phyloP scores from a whole-genome alignment of 441 rosid genomes.

The Breynia disticha region DNA sequence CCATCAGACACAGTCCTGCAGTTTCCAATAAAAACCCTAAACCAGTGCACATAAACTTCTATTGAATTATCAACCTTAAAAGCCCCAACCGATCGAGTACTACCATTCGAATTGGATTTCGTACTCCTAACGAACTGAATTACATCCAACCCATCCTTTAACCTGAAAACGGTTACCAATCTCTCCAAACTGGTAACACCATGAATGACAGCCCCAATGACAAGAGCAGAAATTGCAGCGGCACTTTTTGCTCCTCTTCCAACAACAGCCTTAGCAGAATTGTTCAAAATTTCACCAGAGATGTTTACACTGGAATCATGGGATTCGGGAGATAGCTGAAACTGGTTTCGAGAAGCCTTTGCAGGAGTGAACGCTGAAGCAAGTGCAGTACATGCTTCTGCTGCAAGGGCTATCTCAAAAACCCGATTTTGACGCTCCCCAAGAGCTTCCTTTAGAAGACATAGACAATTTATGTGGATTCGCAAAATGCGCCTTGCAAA shows the following conservation, averaged over 20 bases:
- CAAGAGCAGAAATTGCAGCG: conserved; percentile 84
- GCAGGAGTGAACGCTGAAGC: conserved; percentile 55
- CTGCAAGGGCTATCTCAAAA: conserved; percentile 94
- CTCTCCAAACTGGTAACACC: conserved; percentile 97
- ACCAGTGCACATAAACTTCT: conserved; percentile 90
- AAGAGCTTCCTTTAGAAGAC: conserved; percentile 89
- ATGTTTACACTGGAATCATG: conserved; percentile 48
- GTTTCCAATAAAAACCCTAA: conserved; percentile 85
- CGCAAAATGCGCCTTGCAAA: conserved; percentile 65
- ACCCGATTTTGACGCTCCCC: conserved; percentile 97
- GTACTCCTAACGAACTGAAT: conserved; percentile 69
- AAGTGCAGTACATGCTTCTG: conserved; percentile 83
- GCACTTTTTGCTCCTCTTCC: conserved; percentile 57
- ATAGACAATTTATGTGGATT: conserved; percentile 69
- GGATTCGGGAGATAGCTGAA: conserved; percentile 67
- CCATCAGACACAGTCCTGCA: conserved; percentile 89
- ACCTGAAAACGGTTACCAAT: conserved; percentile 68
- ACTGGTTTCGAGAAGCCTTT: conserved; percentile 80
- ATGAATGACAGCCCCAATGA: conserved; percentile 73
- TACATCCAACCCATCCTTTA: conserved; percentile 84
- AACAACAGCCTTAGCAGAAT: conserved; percentile 25
- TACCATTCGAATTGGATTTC: conserved; percentile 79
- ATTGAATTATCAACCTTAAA: conserved; percentile 56
- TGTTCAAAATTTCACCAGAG: conserved; percentile 38
- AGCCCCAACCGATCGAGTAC: conserved; percentile 48